Base-by-base conservation (phyloP, 805 yeast species). In the Wickerhamiella galacta region DNA sequence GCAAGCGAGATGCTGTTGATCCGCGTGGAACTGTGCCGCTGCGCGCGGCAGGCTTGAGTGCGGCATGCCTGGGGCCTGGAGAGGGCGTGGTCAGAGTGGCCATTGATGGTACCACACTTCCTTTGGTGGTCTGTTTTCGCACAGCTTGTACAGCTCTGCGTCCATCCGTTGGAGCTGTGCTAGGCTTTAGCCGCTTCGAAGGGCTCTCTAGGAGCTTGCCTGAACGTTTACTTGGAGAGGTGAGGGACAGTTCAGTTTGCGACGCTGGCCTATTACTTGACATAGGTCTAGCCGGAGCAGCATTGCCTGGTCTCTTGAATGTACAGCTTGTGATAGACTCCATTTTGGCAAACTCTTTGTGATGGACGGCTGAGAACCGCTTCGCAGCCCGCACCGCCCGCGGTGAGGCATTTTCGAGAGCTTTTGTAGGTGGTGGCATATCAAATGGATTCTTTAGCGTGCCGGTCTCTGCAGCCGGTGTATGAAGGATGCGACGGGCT, bases 301-400 rank as follows among this genome's bases (percentile, higher is more conserved):
- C n/a, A n/a, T n/a, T n/a, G n/a, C n/a, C n/a, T n/a, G n/a, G n/a
- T n/a, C n/a, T n/a, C n/a, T n/a, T n/a, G n/a, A n/a, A n/a, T 4
- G 30, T 29, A 9, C 20, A 24, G 11, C 32, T 11, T 3, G 38
- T 36, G 17, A 51, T 40, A 16, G 48, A 28, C 11, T 44, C 51
- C 45, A 47, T 42, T 25, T 40, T 33, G 9, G 49, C 47, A 34
- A 50, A 49, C 29, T 42, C 32, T 10, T 43, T 38, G 10, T 36
- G 19, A 37, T 51, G 56, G 2, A 45, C 38, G 1, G 45, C 38
- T 10, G 50, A 40, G 34, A 37, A 48, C 28, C 45, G 32, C 45
- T 26, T 20, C 20, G 26, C 5, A 12, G 29, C 4, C 7, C 14
- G 12, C 7, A n/a, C 14, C 9, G 25, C 14, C 25, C 14, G 12